Base-by-base conservation (phyloP, 2,329 filamentous ascomycete species). In the Sporothrix curviconia region DNA sequence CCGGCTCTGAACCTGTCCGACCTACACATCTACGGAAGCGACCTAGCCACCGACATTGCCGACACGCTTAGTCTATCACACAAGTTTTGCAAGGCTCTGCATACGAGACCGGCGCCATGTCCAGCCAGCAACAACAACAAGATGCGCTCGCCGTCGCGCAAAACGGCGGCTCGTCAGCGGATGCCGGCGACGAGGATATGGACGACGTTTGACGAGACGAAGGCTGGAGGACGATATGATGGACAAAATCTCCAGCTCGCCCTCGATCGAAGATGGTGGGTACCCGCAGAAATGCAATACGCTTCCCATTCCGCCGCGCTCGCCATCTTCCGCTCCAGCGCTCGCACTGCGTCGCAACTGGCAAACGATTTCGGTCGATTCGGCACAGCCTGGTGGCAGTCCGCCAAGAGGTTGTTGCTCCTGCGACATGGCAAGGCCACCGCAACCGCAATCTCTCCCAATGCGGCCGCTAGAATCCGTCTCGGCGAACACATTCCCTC, bases 231-330 rank as follows among this genome's bases (percentile, higher is more conserved):
- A 62, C 73, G 92, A 97, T 72, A 85, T 96, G 85, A 90, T 95
- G 88, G 94, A 97, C 77, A 94, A 94, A 74, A 96, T 99, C 64
- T 97, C 92, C 67, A 97, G 92, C 73, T 97, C 92, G 67, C 94
- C 94, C 69, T 97, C 92, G 66, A 99, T 99, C 73, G 91, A 95
- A 79, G 92, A 97, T 87, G 92, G 92, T 99, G 85, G 81, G 91
- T 94, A 78, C 76, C 74, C 72, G 74, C 32, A 51, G 9, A 40
- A 15, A 44, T 24, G 25, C 66, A 60, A 56, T 64, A 59, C 64
- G 61, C 63, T 62, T 61, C 64, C 62, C 65, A 63, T 62, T 63
- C 61, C 64, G 28, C 34, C 24, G 25, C 19, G 37, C 7, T 19
- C 25, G 34, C 42, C 54, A 17, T 28, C 24, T 7, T 36, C 24